Conservation (phyloP, 202 grass and related monocot species). For the Bolboschoenoplectus hybrid region DNA sequence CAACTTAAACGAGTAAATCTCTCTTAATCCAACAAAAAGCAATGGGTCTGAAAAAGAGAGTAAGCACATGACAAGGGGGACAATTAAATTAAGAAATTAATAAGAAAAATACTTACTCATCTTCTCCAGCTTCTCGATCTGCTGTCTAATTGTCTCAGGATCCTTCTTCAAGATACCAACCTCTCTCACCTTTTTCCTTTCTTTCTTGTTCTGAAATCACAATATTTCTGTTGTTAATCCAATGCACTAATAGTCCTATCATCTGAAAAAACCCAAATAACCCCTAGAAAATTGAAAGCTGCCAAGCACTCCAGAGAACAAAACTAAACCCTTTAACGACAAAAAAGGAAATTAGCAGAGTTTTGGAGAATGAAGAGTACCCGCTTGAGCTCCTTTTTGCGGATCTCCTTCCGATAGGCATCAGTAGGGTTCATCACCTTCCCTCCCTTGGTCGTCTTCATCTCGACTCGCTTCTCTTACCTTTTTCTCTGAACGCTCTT, state of each 20-base stretch:
- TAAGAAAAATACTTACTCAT: constrained; percentile 82
- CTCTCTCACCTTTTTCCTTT: constrained; percentile 97
- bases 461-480: constrained; percentile 38
- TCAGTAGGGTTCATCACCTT: constrained; percentile 99
- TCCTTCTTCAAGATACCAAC: constrained; percentile 98
- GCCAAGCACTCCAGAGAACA: background rate
- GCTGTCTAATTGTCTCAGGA: constrained; percentile 75
- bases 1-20: constrained; percentile 16
- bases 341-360: background rate
- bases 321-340: constrained; percentile 46
- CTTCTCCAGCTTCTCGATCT: constrained; percentile 95
- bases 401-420: constrained; percentile 89
- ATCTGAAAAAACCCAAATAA: background rate
- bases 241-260: background rate
- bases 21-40: background rate
- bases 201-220: constrained; percentile 81
- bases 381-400: constrained; percentile 98
- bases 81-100: constrained; percentile 7
- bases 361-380: constrained; percentile 41
- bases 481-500: background rate
- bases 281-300: background rate
- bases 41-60: background rate
- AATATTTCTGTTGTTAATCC: background rate
- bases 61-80: constrained; percentile 16
- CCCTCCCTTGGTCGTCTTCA: constrained; percentile 99